Evolutionary conservation across 768 basidiomycete species (phyloP), one percentile per base, ranked within the genome.

Genomic region (Calvatia gigantea): DNA sequence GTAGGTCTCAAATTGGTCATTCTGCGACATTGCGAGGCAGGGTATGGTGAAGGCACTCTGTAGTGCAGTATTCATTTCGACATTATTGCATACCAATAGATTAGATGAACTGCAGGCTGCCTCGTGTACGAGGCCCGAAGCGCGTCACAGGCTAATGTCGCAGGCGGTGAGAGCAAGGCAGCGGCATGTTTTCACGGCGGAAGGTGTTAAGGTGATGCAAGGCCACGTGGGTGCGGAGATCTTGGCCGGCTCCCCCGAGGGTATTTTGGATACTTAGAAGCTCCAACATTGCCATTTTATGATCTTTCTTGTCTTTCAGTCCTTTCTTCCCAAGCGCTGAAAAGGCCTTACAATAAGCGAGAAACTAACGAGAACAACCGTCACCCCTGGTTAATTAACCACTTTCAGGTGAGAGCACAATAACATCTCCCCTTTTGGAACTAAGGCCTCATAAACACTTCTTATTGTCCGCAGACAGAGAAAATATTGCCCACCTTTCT

Each of bases 401-500:
- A 43, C 3, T 21, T 8, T 44, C 53, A 33, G 38, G 41, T 48
- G 31, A n/a, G 46, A 33, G 38, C 32, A 48, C 46, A 41, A 48
- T 48, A 23, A 4, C 19, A 15, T 42, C 3, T 56, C 45, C 46
- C 46, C 19, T 49, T 56, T 56, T 32, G 54, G 54, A 27, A 56
- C 37, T 41, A 55, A 15, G 44, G 33, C 35, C 9, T 47, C 23
- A 38, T 32, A 17, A 28, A 32, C 35, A 12, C 23, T 56, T 48
- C 46, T 56, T 56, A 56, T 56, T 56, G 31, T 43, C 54, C 46
- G 12, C 45, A 56, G 54, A 31, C 47, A 25, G 46, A 56, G 35
- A 56, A 46, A 55, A 46, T 28, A 7, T 21, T 21, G 21, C 54
- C 23, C 61, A 58, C 59, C 54, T 45, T 56, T 56, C 62, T 64